Conservation (phyloP, 2,329 filamentous ascomycete genomes). For the Sporothrix schenckii region DNA sequence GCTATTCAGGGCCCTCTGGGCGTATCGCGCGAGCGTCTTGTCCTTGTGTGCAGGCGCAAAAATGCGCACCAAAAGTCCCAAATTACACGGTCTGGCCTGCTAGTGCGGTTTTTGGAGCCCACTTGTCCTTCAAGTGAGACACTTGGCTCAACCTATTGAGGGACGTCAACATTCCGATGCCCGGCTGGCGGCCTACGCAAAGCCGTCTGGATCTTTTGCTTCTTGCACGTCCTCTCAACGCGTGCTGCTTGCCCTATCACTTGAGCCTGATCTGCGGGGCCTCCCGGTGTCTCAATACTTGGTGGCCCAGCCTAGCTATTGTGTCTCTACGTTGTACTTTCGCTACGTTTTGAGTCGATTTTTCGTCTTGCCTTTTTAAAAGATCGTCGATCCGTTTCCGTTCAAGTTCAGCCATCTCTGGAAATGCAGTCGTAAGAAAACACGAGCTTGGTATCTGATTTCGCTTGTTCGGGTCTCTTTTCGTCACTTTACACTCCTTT, state of each 20-base stretch:
- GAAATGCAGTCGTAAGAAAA: constrained; percentile 26
- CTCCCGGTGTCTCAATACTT: constrained; percentile 11
- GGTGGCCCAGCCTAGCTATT: constrained; percentile 7
- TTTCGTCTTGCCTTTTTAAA: not conserved
- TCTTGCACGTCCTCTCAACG: not conserved
- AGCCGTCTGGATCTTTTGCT: constrained; percentile 14
- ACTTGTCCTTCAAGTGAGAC: constrained; percentile 20
- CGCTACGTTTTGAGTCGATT: not conserved
- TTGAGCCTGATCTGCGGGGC: constrained; percentile 23
- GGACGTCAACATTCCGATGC: constrained; percentile 22
- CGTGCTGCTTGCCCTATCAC: not conserved
- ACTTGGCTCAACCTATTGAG: constrained; percentile 8
- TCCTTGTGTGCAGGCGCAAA: not conserved
- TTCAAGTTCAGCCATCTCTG: constrained; percentile 29
- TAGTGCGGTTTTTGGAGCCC: constrained; percentile 2
- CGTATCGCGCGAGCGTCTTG: constrained; percentile 4
- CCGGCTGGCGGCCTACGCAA: constrained; percentile 21
- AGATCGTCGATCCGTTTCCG: constrained; percentile 26
- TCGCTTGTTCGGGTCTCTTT: not conserved
- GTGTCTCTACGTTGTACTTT: constrained; percentile 15
- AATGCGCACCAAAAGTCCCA: not conserved
- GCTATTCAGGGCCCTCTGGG: constrained; percentile 15
- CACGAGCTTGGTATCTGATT: not conserved
- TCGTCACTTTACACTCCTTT: not conserved
- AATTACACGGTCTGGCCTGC: not conserved